Base-by-base conservation (phyloP, 371 early-diverging fungal species). In the Lichtheimia ornata region DNA sequence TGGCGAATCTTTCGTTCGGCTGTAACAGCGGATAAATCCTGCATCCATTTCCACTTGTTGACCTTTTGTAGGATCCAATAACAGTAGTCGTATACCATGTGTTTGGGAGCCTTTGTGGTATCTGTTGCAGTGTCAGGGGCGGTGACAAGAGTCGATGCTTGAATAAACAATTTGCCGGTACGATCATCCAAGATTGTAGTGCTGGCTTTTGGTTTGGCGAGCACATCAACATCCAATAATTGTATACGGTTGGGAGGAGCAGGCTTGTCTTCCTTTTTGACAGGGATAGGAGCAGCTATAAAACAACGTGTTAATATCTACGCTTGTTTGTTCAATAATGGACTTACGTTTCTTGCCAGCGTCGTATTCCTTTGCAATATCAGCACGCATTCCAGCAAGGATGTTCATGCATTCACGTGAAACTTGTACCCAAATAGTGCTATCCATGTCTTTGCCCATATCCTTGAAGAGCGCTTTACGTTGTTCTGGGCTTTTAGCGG, bases 381-480 rank as follows among this genome's bases (percentile, higher is more conserved):
- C 25, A 49, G 57, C 52, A 35, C 70, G 52, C 24, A 76, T 50
- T 27, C 71, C 66, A 15, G 69, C 55, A 17, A 86, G 60, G 5
- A 75, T 59, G 0, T 64, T 51, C 12, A 82, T 65, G 44, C 84
- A 83, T 24, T 75, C 73, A 1, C 45, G 35, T 35, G 82, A 77
- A 41, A 84, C 68, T 17, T 69, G 77, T 41, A 71, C 63, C 83
- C 84, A 86, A 12, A 75, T 71, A 13, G 78, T 77, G n/a, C 62
- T 64, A 4, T 60, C 27, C 0, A 70, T 56, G 2, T 73, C 69
- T n/a, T 65, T 67, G n/a, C 66, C 60, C 11, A 74, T 69, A 4
- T 72, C 72, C 4, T 57, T 45, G 58, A 76, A 84, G 5, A 84
- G 59, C 0, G 69, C 67, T 3, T 42, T 43, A 25, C 86, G 79